Evolutionary conservation across 257 asterid genomes (phyloP), one percentile per base, ranked within the genome.

Genomic region (Catharanthus roseus): DNA sequence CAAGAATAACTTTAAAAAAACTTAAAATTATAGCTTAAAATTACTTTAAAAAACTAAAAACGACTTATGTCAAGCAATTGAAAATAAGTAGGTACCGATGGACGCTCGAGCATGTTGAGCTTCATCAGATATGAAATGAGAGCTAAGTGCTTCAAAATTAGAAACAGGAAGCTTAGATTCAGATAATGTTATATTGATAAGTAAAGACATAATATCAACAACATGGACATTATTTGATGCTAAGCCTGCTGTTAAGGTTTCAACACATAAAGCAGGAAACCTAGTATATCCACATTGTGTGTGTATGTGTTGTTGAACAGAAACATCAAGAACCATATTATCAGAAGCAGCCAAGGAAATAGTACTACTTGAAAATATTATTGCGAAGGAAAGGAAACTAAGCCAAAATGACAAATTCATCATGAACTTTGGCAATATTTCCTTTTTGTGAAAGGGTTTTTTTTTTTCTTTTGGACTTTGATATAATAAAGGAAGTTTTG

Each of bases 241-340:
- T 49, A 67, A 78, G 58, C 33, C 75, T 54, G 76, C n/a, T n/a
- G n/a, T 39, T 72, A 87, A 68, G 67, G 86, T 79, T 61, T 85
- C 85, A 50, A 55, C 78, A 68, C 97, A 90, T 82, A 90, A 65
- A 21, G 73, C 71, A 5, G 93, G 96, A 68, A 77, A 82, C 53
- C 88, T 81, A 21, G 97, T 86, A 82, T 84, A 79, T 73, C 85
- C 84, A 78, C 97, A 91, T 38, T 85, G 70, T 45, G 60, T 44
- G 60, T 47, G 69, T 19, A 82, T 69, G 13, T 71, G 75, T 26
- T 69, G 77, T 15, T 72, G 69, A 28, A 42, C 39, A 53, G 58
- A 67, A 62, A n/a, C n/a, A n/a, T n/a, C n/a, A n/a, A n/a, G n/a
- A n/a, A n/a, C n/a, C n/a, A n/a, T n/a, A n/a, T n/a, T 54, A 11